Percentiles rank a stretch among this genome's conserved stretches.
phyloP scores from a whole-genome alignment of 305 asterid genomes.

The Fraxinus ornus region DNA sequence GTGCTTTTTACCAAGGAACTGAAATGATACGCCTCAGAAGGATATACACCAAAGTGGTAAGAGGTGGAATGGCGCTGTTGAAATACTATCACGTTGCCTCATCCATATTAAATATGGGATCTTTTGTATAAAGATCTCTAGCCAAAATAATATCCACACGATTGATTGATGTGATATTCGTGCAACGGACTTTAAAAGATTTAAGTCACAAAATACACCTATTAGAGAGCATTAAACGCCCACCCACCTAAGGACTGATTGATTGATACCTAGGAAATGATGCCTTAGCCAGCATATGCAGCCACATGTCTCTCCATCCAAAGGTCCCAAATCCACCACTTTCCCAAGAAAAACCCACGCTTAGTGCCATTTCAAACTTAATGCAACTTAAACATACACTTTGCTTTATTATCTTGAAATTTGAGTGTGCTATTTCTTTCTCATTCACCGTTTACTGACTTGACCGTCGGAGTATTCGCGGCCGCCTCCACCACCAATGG shows the following conservation, averaged over 20 bases:
- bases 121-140: background rate
- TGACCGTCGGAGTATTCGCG: background rate
- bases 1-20: background rate
- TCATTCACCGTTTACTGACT: background rate
- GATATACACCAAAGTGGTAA: background rate
- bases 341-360: background rate
- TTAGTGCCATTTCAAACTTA: background rate
- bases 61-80: background rate
- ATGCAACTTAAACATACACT: background rate
- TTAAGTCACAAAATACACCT: background rate
- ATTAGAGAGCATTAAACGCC: background rate
- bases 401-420: background rate
- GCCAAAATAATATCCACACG: background rate
- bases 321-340: background rate
- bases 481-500: background rate
- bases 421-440: background rate
- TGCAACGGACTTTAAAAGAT: background rate
- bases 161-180: background rate
- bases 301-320: background rate
- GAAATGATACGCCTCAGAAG: background rate
- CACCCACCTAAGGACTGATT: background rate
- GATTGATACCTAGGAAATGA: background rate
- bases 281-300: background rate
- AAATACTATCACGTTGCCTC: background rate
- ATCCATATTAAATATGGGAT: too few species aligned